Conservation (phyloP, 1,284 basidiomycete species). For the Irpex sp. region DNA sequence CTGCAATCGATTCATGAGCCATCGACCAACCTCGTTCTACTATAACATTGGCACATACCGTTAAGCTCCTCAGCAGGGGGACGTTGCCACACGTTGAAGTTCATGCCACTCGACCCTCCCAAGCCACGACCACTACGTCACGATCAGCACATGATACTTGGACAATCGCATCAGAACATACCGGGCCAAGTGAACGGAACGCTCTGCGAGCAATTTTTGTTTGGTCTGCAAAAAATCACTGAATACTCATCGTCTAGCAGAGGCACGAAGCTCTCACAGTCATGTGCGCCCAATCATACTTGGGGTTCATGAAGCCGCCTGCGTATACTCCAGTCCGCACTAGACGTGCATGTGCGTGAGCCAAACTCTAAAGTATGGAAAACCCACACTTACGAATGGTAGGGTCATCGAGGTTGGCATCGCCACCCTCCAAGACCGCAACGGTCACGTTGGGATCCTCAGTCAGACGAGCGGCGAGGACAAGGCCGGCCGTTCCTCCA, state of each 20-base stretch:
- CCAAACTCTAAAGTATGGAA: no score
- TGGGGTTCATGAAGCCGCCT: not conserved
- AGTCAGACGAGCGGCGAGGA: slow-evolving; percentile 42
- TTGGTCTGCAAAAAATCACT: not conserved
- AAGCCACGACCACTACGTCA: slow-evolving; percentile 3
- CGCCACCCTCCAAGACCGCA: slow-evolving; percentile 31
- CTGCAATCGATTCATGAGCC: not conserved
- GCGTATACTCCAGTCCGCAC: not conserved
- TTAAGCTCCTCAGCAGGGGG: slow-evolving; percentile 4
- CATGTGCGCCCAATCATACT: not conserved
- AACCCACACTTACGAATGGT: slow-evolving; percentile 19
- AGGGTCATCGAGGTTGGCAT: slow-evolving; percentile 24
- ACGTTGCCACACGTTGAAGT: slow-evolving; percentile 5
- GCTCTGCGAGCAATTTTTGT: not conserved
- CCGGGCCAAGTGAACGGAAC: not conserved
- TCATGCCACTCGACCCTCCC: slow-evolving; percentile 5
- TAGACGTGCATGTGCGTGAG: not conserved
- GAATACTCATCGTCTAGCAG: not conserved
- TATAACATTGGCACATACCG: not conserved
- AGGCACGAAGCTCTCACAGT: not conserved
- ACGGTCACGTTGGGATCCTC: slow-evolving; percentile 38
- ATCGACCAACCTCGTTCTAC: no score
- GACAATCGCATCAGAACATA: not conserved
- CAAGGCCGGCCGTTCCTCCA: slow-evolving; percentile 37
- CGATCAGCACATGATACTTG: not conserved